A percentile compares a stretch with the other conserved stretches of the same genome.
These are phyloP conservation scores for Monosporascus ibericus DNA, from an alignment of 2,329 filamentous ascomycete species.

Conservation along the genomic window DNA sequence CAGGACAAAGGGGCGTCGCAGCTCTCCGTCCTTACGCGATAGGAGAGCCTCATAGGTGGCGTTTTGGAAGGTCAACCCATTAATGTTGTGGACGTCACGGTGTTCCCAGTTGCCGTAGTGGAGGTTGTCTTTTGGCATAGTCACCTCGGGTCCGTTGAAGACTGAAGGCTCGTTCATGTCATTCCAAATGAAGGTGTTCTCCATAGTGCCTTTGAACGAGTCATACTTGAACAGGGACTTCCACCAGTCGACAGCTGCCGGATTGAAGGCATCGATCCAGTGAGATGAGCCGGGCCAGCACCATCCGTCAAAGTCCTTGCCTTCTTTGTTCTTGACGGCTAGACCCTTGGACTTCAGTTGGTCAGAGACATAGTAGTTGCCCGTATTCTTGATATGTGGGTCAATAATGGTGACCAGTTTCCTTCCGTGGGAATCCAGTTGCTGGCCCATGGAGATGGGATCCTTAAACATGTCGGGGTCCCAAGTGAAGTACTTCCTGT, in stretches of 20 bases:
- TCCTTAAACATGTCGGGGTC: conserved; percentile 83
- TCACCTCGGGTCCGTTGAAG: conserved; percentile 96
- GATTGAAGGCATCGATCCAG: conserved; percentile 96
- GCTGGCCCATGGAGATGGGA: conserved; percentile 80
- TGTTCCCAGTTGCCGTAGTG: conserved; percentile 93
- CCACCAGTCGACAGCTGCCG: conserved; percentile 91
- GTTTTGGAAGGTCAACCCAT: conserved; percentile 92
- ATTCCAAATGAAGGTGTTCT: conserved; percentile 95
- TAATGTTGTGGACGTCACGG: conserved; percentile 91
- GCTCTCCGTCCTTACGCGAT: conserved; percentile 78
- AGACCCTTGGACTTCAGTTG: conserved; percentile 80
- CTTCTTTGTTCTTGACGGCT: conserved; percentile 84
- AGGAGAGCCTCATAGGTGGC: conserved; percentile 83
- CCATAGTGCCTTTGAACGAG: conserved; percentile 75
- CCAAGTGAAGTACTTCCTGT: conserved; percentile 98
- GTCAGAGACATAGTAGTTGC: conserved; percentile 68
- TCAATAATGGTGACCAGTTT: conserved; percentile 95
- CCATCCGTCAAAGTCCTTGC: conserved; percentile 88
- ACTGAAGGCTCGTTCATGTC: conserved; percentile 99
- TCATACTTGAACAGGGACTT: conserved; percentile 80
- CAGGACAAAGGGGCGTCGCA: conserved; percentile 81
- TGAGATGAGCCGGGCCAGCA: conserved; percentile 97
- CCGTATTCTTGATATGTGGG: conserved; percentile 92
- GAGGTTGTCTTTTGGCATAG: conserved; percentile 97
- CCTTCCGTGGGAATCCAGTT: conserved; percentile 76